These are phyloP conservation scores for Abrus precatorius DNA, from an alignment of 306 rosid species.

Conservation along the genomic window DNA sequence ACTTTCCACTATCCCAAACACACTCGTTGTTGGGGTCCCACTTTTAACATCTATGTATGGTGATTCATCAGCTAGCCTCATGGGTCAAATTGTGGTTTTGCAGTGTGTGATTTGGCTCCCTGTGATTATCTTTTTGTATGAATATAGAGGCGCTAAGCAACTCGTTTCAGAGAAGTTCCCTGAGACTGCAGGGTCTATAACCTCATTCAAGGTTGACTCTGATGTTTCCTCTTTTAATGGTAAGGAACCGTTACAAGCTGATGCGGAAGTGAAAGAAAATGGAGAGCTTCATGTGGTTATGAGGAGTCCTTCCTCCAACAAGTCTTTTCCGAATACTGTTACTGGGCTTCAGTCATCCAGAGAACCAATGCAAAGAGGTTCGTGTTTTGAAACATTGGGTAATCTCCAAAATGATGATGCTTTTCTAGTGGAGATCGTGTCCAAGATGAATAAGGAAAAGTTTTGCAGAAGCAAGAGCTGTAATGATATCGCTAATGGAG, in stretches of 20 bases:
- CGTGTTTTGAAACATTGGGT: no score
- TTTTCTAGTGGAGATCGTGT: conserved; percentile 71
- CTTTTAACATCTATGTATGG: conserved; percentile 78
- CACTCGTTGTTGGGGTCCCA: conserved; percentile 80
- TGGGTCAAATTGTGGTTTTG: conserved; percentile 55
- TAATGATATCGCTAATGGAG: no score
- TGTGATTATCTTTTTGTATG: conserved; percentile 70
- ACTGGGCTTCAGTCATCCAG: no score
- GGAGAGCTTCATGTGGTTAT: conserved; percentile 74
- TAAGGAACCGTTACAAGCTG: conserved; percentile 63
- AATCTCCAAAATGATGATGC: conserved; percentile 53
- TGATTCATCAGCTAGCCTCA: conserved; percentile 61
- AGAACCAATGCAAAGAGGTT: no score
- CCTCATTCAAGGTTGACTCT: no score
- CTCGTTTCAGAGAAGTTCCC: no score
- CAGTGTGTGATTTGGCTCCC: no score
- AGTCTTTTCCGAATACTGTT: conserved; percentile 46
- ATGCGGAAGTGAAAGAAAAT: conserved; percentile 71
- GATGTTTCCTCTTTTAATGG: no score
- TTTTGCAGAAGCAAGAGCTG: conserved; percentile 69
- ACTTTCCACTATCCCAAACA: conserved; percentile 75
- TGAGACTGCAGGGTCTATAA: no score
- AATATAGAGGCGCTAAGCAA: conserved; percentile 75
- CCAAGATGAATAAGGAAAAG: conserved; percentile 60
- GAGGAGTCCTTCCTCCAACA: conserved; percentile 67